These are phyloP conservation scores for Rosa lucieae DNA, from an alignment of 306 rosid species.

Conservation along the genomic window DNA sequence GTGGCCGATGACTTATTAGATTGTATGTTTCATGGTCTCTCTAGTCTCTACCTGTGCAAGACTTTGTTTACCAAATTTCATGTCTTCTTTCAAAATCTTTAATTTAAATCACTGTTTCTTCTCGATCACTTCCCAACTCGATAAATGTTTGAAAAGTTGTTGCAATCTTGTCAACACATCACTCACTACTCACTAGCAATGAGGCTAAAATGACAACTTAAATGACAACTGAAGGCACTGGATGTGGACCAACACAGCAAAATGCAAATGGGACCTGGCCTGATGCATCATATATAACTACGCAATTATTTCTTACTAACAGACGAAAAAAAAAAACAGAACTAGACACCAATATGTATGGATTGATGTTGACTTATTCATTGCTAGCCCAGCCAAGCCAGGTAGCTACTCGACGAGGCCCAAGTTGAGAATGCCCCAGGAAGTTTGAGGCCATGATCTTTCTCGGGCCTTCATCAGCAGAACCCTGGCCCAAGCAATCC, in stretches of 20 bases:
- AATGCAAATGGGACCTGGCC: neutral
- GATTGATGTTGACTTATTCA: neutral
- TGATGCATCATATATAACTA: too few species aligned
- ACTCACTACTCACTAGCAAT: neutral
- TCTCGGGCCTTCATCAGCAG: constrained; percentile 71
- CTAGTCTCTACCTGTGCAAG: neutral
- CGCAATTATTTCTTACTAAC: too few species aligned
- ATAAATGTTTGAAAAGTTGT: neutral
- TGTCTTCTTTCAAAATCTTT: neutral
- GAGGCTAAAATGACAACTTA: neutral
- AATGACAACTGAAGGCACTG: neutral
- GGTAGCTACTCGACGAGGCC: constrained; percentile 64
- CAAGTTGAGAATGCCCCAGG: constrained; percentile 82
- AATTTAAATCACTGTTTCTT: neutral
- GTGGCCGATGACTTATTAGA: neutral
- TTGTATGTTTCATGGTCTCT: neutral
- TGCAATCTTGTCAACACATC: neutral
- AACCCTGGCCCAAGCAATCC: constrained; percentile 88
- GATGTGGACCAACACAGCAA: neutral
- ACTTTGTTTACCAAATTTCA: neutral
- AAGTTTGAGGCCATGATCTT: constrained; percentile 65
- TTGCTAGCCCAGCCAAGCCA: neutral
- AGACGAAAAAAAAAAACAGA: too few species aligned
- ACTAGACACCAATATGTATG: neutral
- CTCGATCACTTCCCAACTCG: neutral